Conservation (phyloP, 1,284 basidiomycete species). For the Malassezia slooffiae region DNA sequence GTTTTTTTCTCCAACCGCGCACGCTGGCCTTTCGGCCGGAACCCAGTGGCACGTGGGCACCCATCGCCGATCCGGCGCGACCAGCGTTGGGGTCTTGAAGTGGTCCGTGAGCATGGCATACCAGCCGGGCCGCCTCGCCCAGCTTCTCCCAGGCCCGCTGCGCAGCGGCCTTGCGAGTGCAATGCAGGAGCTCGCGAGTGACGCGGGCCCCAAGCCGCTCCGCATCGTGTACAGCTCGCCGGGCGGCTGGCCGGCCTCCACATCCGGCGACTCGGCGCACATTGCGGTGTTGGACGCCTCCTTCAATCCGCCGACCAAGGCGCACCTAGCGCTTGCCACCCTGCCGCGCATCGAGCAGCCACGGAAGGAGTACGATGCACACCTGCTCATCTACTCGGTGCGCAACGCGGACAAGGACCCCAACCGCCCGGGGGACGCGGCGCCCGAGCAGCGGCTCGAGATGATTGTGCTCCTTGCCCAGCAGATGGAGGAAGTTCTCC, state of each 20-base stretch:
- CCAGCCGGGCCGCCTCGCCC: too few species aligned
- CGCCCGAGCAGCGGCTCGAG: conserved; percentile 31
- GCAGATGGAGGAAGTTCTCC: conserved; percentile 17
- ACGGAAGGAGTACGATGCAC: conserved; percentile 59
- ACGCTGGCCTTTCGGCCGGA: conserved; percentile 1
- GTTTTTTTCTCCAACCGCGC: not conserved
- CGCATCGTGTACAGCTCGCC: conserved; percentile 21
- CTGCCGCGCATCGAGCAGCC: conserved; percentile 30
- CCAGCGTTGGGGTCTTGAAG: too few species aligned
- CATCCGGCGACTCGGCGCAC: conserved; percentile 9
- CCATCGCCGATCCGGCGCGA: too few species aligned
- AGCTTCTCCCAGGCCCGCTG: too few species aligned
- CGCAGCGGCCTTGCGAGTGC: too few species aligned
- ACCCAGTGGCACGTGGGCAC: too few species aligned
- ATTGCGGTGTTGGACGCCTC: conserved; percentile 70
- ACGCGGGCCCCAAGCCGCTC: too few species aligned
- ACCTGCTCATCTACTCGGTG: conserved; percentile 70
- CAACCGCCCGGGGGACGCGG: conserved; percentile 57
- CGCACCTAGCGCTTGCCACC: conserved; percentile 68
- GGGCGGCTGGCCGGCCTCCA: conserved; percentile 12
- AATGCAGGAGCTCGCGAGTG: too few species aligned
- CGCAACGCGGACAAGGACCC: conserved; percentile 74
- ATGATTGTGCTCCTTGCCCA: conserved; percentile 46
- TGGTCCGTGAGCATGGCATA: too few species aligned
- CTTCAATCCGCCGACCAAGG: conserved; percentile 83